Base-by-base conservation (phyloP, 768 basidiomycete genomes). In the Boletus huronensis region DNA sequence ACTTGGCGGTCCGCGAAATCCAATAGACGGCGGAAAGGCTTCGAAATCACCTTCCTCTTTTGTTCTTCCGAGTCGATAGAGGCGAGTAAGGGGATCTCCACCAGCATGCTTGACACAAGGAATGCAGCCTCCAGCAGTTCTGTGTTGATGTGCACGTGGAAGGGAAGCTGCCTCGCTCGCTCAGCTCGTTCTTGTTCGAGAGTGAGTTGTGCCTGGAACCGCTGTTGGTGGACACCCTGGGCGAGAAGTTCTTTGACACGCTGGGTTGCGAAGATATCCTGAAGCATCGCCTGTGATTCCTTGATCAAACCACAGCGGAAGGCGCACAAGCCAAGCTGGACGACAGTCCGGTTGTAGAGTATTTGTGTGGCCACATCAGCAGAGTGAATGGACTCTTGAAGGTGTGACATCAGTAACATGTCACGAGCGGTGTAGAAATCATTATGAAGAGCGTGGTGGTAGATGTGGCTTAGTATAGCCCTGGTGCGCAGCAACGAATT, bases 101-200 rank as follows among this genome's bases (percentile, higher is more conserved):
- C 88, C 35, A 99, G 81, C 97, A 99, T 99, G 75, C 95, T 98
- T 16, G 93, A 95, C 17, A 97, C 94, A 40, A 99, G 80, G 79
- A 98, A 99, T 1, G 93, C 97, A 19, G 95, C 95, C 72, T 98
- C 97, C 52, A 98, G 78, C 9, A 99, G 79, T 72, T 98, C 97
- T 14, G 97, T 93, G 76, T 98, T 99, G 74, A 98, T 94, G 73
- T 99, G 97, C 89, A 98, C 90, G 72, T 99, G 97, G 87, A 98
- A 99, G 28, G 97, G 97, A 23, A 99, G 80, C 64, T 98, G 93
- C 32, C 97, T 83, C 60, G 93, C 88, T 61, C 94, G 91, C 71
- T 99, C 97, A 3, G 94, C 86, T 67, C 94, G 90, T 71, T 99
- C 97, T 73, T 99, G 97, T 71, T 99, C 97, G 2, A 93, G 93